Evolutionary conservation across 2,329 filamentous ascomycete genomes (phyloP), one percentile per base, ranked within the genome.

Genomic region (Leptographium procerum): DNA sequence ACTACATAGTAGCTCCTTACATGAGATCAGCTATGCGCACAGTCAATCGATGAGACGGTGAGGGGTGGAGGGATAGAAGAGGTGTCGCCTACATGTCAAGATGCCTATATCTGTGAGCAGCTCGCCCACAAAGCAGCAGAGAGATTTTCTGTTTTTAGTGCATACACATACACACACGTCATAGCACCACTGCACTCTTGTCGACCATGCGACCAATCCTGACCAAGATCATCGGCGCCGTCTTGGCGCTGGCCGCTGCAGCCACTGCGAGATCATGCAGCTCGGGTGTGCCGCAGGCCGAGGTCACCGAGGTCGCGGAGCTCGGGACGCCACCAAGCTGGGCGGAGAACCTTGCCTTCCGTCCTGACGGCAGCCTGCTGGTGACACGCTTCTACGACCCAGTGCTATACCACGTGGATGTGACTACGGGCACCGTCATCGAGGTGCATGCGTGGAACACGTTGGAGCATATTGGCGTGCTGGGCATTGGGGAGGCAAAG

Each of bases 311-410:
- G 43, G 43, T 47, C 19, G 43, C 43, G 43, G 43, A 24, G 43
- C n/a, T 47, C n/a, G 43, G 43, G 43, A 47, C 43, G 43, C n/a
- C 22, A n/a, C 43, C 43, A n/a, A 53, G 53, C 48, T 59, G 58
- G 36, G 55, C 33, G n/a, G 73, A 75, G 60, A 74, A 75, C 56
- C 63, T 75, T 28, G 69, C 66, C 10, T 59, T 71, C 3, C 69
- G 68, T 24, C 55, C 65, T n/a, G 72, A 72, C 52, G 70, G 69
- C 16, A 65, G 69, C 29, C 61, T 74, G n/a, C 66, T 74, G 33
- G 66, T 69, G n/a, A 63, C 66, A 16, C 60, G 68, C 4, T 58
- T 73, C 11, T 66, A 67, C 47, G 43, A 47, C 4, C 52, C 56
- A 24, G 66, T 70, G 56, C 61, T 74, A 3, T 67, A 66, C 60